Base-by-base conservation (phyloP, 345 rosid genomes). In the Lenwebbia sp. region DNA sequence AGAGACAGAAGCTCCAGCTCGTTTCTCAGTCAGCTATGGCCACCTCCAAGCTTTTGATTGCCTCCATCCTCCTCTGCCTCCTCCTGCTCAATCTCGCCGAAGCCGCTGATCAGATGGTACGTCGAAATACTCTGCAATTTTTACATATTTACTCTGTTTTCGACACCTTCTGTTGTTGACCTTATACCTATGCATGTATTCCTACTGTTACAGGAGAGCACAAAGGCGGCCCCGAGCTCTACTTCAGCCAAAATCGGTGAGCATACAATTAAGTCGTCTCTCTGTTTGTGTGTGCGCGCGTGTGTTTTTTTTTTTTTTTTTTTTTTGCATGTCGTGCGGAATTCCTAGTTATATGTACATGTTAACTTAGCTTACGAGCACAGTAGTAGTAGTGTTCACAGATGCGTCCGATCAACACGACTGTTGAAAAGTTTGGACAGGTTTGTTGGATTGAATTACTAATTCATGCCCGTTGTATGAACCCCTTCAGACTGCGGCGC, bases 401-500 rank as follows among this genome's bases (percentile, higher is more conserved):
- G 41, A 37, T 70, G 1, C 81, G 37, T 70, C 14, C 13, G 81
- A 37, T 37, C 47, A 21, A 21, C 22, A 22, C 81, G 19, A 37
- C 41, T 2, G 47, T 19, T 13, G 21, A 37, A 10, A 70, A 19
- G 47, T 15, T 70, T 21, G 81, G 81, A 70, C 81, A 37, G 47
- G 41, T 33, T 37, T 19, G 19, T 70, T 33, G 78, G 81, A 70
- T 8, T 19, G 26, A 70, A 37, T 19, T 21, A 70, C 47, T 70
- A 40, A 70, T 37, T 2, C 7, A 10, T 37, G 81, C 47, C 76
- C 41, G 81, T 37, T 6, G 47, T 21, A 2, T 26, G 4, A 70
- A 70, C 81, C 26, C 58, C 52, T 82, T 40, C 54, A 94, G 98
- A 94, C 85, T 94, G 98, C 83, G 95, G 89, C 1, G 85, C 85